phyloP scores from a whole-genome alignment of 495 filamentous ascomycete genomes.

The Aspergillus wentii region DNA sequence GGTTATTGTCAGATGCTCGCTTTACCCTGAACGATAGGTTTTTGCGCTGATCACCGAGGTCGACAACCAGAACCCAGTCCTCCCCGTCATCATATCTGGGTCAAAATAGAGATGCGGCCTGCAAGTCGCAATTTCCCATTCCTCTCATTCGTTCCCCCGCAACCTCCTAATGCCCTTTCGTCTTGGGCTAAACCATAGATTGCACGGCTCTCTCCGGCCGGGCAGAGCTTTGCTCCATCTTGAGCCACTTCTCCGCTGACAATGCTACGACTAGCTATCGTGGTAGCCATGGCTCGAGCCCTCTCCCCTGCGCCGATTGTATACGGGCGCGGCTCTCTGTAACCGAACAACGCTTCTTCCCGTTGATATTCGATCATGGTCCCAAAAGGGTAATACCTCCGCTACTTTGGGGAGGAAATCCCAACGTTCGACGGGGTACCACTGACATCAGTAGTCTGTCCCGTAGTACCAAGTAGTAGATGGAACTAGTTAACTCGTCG shows the following conservation, averaged over 20 bases:
- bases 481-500: too few species aligned
- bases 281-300: too few species aligned
- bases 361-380: constrained; percentile 5
- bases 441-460: constrained; percentile 14
- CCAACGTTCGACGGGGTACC: constrained; percentile 5
- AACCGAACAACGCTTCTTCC: background rate
- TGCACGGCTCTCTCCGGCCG: constrained; percentile 7
- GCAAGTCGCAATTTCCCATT: constrained; percentile 10
- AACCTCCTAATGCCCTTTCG: constrained; percentile 4
- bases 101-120: constrained; percentile 4
- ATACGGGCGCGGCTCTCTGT: constrained; percentile 1
- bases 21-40: background rate
- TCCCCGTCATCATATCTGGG: too few species aligned
- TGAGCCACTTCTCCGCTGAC: constrained; percentile 4
- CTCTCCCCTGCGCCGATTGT: constrained; percentile 4
- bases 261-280: constrained; percentile 6
- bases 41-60: constrained; percentile 10
- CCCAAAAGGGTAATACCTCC: constrained; percentile 17
- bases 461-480: too few species aligned
- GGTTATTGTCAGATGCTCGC: constrained; percentile 4
- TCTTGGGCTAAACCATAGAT: constrained; percentile 4
- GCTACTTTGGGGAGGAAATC: constrained; percentile 5
- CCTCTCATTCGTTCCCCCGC: constrained; percentile 9
- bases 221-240: constrained; percentile 8
- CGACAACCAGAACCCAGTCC: background rate